Base-by-base conservation (phyloP, 441 rosid genomes). In the Euphorbia celastroides region DNA sequence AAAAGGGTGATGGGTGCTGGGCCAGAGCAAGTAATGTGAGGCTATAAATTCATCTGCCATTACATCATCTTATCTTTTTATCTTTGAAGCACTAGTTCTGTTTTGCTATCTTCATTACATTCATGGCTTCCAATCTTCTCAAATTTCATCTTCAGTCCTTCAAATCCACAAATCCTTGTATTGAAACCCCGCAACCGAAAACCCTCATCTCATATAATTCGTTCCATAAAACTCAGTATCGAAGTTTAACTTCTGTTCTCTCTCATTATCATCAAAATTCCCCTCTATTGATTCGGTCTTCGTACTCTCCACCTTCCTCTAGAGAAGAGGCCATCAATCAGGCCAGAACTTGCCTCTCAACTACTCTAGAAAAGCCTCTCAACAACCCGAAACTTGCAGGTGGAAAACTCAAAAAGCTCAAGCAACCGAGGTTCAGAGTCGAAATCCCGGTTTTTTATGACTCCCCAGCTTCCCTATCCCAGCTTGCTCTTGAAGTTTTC, bases 281-380 rank as follows among this genome's bases (percentile, higher is more conserved):
- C 71, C 20, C 77, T 54, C 70, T 80, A 4, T 62, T 75, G 22
- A 72, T 81, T 70, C 73, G 60, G 26, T 74, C 82, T 71, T 77
- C 84, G 62, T 44, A 84, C 52, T 27, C 67, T 65, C 90, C 94
- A 60, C 93, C 97, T 7, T 55, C 70, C 27, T 79, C 97, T 64
- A 90, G 79, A 74, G 96, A 87, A 78, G 96, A 90, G 78, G 94
- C 97, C 66, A 78, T 93, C 46, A 77, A 76, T 67, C 93, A 88
- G 79, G 95, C 93, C 78, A 88, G 83, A 69, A 84, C 83, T 68
- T 90, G 92, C 75, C 88, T 93, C 75, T 75, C 86, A 10, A 79
- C 82, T 63, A 75, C 87, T 72, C 79, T 87, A 28, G 78, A 80
- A 72, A 93, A 85, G 82, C 91, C 92, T 54, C 84, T 90, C 51